Base-by-base conservation (phyloP, 2,329 filamentous ascomycete species). In the Exserohilum rostratum region DNA sequence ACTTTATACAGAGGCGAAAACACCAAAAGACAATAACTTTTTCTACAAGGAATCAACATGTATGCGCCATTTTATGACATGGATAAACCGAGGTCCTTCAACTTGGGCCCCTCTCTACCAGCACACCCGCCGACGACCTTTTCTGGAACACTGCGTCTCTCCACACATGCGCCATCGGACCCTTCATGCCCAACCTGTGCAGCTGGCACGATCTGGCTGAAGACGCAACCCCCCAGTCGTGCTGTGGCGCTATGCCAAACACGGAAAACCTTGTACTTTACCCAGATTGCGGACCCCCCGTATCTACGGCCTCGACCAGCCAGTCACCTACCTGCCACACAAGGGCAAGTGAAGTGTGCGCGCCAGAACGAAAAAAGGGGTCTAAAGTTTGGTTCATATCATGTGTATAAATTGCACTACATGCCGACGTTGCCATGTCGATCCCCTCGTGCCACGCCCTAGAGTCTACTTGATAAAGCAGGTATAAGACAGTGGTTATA, bases 221-320 rank as follows among this genome's bases (percentile, higher is more conserved):
- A 37, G n/a, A 33, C 11, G 17, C 12, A 12, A 33, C 11, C 11
- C 13, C 43, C 30, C 43, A 17, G 25, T 48, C 17, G 22, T 27
- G 13, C 18, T 22, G 29, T n/a, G 17, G 25, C 15, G 11, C 25
- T 40, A 48, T 12, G 13, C 25, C 25, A 17, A 18, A 46, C 18
- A 11, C 17, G 35, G 27, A 31, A 13, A 15, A 18, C 17, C 15
- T 6, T 30, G 49, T 57, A 58, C 46, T 63, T 63, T 63, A 63
- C 35, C 61, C 61, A 63, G 7, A 63, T 61, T 63, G 20, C 58
- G n/a, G 18, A 29, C 27, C 12, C 34, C 27, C 46, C 56, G 56
- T 61, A 58, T 58, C 29, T 46, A 42, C 47, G 47, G 58, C 52
- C 58, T 62, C 53, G 56, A 61, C 43, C 56, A 52, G 22, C 7